Base-by-base conservation (phyloP, 768 basidiomycete species). In the Cytidiella melzeri region DNA sequence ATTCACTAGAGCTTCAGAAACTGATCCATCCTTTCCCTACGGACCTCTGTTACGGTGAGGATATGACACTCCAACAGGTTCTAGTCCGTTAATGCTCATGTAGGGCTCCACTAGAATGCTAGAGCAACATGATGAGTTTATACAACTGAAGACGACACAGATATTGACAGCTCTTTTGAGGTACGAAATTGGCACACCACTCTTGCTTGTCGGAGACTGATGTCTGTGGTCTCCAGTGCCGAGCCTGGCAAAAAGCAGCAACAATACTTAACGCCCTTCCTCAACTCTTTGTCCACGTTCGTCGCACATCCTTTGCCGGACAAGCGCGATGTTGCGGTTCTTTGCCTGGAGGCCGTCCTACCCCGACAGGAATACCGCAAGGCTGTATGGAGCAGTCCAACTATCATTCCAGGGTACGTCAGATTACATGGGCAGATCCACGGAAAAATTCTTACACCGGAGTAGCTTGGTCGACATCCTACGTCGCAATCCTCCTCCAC, bases 61-160 rank as follows among this genome's bases (percentile, higher is more conserved):
- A n/a, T 11, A n/a, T 12, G n/a, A n/a, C n/a, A n/a, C n/a, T n/a
- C n/a, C 43, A 28, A n/a, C 38, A 18, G 21, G 30, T 40, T 39
- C 18, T 25, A 23, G 18, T 7, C 5, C n/a, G n/a, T n/a, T n/a
- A 12, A 9, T 26, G 40, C 12, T 10, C 23, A 34, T 25, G n/a
- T n/a, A n/a, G n/a, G n/a, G n/a, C n/a, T n/a, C n/a, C n/a, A n/a
- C n/a, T 13, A 30, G 40, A 45, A 30, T 41, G 10, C 20, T 44
- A 21, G 23, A 89, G 34, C 80, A 85, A 11, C 84, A 84, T 57
- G 96, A 98, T 64, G 94, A 98, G 63, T 97, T 96, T 56, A 84
- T 91, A n/a, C 91, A 94, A 60, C 74, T 97, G 50, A 96, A 94
- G 62, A 75, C 87, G 10, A 77, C 87, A 0, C 88, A 95, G 61